These are phyloP conservation scores for Globisporangium camurandrum DNA, from an alignment of 352 stramenopile species.

Conservation along the genomic window DNA sequence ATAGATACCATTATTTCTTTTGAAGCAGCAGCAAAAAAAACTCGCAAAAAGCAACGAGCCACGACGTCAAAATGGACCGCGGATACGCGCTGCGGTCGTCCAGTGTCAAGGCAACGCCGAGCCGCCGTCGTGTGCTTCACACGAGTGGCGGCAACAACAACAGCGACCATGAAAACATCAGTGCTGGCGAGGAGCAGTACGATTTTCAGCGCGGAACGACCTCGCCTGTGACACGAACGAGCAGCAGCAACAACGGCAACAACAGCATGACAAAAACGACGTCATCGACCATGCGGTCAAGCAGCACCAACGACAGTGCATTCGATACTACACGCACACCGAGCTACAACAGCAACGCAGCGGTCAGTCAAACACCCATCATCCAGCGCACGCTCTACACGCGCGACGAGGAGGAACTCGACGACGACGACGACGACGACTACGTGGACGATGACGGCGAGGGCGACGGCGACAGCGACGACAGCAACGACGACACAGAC, in stretches of 20 bases:
- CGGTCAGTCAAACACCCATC: constrained; percentile 33
- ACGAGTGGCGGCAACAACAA: neutral
- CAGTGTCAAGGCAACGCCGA: constrained; percentile 6
- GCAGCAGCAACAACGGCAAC: neutral
- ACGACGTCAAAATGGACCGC: constrained; percentile 9
- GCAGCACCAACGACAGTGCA: neutral
- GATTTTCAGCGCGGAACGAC: constrained; percentile 6
- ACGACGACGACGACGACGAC: constrained; percentile 22
- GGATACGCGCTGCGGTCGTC: constrained; percentile 28
- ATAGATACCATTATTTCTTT: no score
- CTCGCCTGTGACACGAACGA: neutral
- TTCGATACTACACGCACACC: constrained; percentile 1
- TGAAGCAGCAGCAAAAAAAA: no score
- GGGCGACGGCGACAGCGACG: constrained; percentile 20
- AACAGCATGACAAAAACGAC: neutral
- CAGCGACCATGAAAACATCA: neutral
- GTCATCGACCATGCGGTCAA: neutral
- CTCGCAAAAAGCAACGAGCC: no score
- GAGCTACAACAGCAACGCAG: constrained; percentile 12
- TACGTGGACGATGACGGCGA: constrained; percentile 17
- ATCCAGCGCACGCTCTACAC: constrained; percentile 58
- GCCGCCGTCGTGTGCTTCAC: constrained; percentile 4
- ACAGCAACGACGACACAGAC: constrained; percentile 12
- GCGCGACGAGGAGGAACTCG: constrained; percentile 31
- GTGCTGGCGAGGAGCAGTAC: constrained; percentile 6